Evolutionary conservation across 1,139 yeast genomes (phyloP), one percentile per base, ranked within the genome.

Genomic region (Saccharomyces hybrid): DNA sequence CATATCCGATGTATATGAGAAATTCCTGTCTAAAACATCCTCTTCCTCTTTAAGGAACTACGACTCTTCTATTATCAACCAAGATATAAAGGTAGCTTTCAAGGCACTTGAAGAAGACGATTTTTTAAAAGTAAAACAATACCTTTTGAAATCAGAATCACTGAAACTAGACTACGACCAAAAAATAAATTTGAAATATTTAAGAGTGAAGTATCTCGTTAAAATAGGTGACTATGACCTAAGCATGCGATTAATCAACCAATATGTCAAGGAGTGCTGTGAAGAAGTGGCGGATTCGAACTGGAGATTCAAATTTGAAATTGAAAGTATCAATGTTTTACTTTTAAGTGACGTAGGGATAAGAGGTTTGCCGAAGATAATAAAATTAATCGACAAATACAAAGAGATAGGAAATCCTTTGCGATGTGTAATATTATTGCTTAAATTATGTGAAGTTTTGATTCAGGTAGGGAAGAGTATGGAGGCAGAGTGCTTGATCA

Each of bases 291-390:
- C 51, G 20, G 67, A 64, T 50, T 53, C 55, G 16, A 53, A 53
- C 25, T 64, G 69, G 68, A 59, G 56, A 47, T 58, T 56, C 46
- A 51, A 55, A 14, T 65, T 65, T 47, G 56, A 58, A 26, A 49
- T 56, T 20, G 63, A 59, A 51, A 59, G 61, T 48, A 61, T 63
- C 34, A 41, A 56, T 7, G 51, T 66, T n/a, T 53, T 61, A 38
- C 25, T 65, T 5, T 41, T 55, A 8, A 55, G 61, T 28, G 57
- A 56, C 1, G 48, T 59, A 41, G 65, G 63, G 2, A 55, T 56
- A 9, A 56, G 70, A 34, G 51, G 58, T 31, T 23, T 63, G 8
- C 61, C 62, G 11, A 23, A 54, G n/a, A 26, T 66, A 6, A 47
- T 51, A 29, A 55, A 55, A 6, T 31, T 65, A 52, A 51, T 63